Evolutionary conservation across 129 eudicot genomes (phyloP).

Genomic region (Heracleum sosnowskyi): DNA sequence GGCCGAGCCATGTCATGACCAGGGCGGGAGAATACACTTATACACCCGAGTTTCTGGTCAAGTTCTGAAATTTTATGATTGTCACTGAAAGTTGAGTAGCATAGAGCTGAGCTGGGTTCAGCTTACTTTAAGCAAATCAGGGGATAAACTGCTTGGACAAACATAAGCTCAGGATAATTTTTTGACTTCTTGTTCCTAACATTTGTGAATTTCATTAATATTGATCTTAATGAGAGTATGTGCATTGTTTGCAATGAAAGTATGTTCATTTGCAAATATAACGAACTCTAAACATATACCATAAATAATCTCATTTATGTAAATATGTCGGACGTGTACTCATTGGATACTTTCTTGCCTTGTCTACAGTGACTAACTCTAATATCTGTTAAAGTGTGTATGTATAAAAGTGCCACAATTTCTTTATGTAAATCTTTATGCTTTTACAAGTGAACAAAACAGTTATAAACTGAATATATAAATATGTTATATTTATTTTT

Average conservation of each 20-base stretch:
- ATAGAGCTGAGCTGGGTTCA: no score
- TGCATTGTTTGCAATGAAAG: no score
- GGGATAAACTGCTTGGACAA: neutral
- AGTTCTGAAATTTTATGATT: no score
- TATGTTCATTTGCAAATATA: neutral
- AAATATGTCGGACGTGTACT: neutral
- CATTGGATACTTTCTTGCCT: no score
- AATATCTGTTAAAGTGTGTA: neutral
- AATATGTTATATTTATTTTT: no score
- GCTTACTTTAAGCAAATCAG: no score
- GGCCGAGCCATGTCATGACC: neutral
- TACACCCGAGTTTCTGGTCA: neutral
- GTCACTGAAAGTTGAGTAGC: neutral
- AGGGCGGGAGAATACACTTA: neutral
- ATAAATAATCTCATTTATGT: neutral
- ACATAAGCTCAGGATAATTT: neutral
- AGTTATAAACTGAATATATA: no score
- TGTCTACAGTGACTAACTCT: no score
- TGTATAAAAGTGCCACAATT: neutral
- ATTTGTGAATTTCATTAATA: no score
- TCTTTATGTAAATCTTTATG: neutral
- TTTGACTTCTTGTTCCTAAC: neutral
- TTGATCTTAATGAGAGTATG: no score
- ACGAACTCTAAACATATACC: neutral
- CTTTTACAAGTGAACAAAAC: no score